Conservation (phyloP, 805 yeast genomes). For the Jamesozyma spencerorum region DNA sequence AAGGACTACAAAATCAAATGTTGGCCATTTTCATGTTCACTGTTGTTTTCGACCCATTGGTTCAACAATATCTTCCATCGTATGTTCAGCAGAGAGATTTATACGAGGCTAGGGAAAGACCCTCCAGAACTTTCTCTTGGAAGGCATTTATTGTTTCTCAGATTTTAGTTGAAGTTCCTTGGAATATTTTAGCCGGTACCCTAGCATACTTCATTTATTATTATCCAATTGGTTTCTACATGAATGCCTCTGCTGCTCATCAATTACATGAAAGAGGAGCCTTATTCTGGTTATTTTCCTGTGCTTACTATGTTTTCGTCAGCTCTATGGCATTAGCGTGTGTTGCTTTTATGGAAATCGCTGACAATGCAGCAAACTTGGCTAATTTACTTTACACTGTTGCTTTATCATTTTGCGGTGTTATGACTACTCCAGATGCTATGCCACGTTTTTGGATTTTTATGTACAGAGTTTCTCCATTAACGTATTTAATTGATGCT, state of each 20-base stretch:
- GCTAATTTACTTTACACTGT: constrained; percentile 50
- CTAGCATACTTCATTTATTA: constrained; percentile 54
- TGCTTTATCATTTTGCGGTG: constrained; percentile 71
- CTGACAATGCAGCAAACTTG: constrained; percentile 56
- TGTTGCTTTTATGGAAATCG: constrained; percentile 50
- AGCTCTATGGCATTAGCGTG: constrained; percentile 51
- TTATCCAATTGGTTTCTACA: constrained; percentile 62
- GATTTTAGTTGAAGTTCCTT: constrained; percentile 57
- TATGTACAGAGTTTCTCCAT: constrained; percentile 67
- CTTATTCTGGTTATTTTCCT: constrained; percentile 38
- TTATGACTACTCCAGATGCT: constrained; percentile 45
- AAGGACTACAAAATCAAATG: constrained; percentile 77
- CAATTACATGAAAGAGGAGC: constrained; percentile 46
- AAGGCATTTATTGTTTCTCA: constrained; percentile 51
- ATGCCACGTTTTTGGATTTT: constrained; percentile 74
- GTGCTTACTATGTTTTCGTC: constrained; percentile 44
- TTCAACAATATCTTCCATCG: constrained; percentile 56
- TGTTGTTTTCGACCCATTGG: constrained; percentile 44
- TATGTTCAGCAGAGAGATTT: constrained; percentile 54
- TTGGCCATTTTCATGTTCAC: constrained; percentile 63
- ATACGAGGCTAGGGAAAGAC: constrained; percentile 66
- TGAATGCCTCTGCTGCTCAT: constrained; percentile 47
- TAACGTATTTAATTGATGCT: constrained; percentile 55
- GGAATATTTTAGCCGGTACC: constrained; percentile 53
- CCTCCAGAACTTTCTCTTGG: constrained; percentile 66